These are phyloP conservation scores for Coprinopsis marcescibilis DNA, from an alignment of 768 basidiomycete species.

Conservation along the genomic window DNA sequence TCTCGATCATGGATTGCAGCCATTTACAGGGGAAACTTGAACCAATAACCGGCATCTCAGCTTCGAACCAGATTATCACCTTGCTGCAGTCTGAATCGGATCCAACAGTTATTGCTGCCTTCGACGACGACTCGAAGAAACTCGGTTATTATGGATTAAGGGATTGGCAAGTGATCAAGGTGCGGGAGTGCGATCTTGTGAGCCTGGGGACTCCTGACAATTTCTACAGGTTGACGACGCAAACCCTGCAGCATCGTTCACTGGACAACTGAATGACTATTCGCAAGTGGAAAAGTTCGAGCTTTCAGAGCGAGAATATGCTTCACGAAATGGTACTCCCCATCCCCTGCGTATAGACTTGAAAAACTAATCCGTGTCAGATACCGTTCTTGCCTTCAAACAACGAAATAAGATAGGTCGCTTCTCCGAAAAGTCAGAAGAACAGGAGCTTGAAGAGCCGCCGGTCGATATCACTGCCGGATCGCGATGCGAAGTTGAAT, in stretches of 20 bases:
- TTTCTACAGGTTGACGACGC: conserved; percentile 58
- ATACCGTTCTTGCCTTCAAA: conserved; percentile 87
- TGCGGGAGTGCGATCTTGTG: conserved; percentile 25
- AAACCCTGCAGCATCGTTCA: conserved; percentile 69
- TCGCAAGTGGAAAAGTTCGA: conserved; percentile 92
- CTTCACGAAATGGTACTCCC: conserved; percentile 60
- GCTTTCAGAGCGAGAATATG: conserved; percentile 77
- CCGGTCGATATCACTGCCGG: conserved; percentile 55
- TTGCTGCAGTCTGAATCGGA: conserved; percentile 57
- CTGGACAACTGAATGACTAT: conserved; percentile 81
- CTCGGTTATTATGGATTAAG: conserved; percentile 71
- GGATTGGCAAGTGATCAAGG: conserved; percentile 80
- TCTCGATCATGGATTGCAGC: conserved; percentile 3
- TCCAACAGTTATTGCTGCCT: conserved; percentile 38
- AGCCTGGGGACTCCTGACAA: conserved; percentile 4
- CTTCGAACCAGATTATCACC: conserved; percentile 61
- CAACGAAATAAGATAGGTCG: conserved; percentile 83
- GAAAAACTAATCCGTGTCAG: conserved; percentile 33
- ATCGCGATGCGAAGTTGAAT: conserved; percentile 80
- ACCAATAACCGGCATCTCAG: conserved; percentile 85
- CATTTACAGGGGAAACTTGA: conserved; percentile 68
- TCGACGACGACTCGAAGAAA: conserved; percentile 62
- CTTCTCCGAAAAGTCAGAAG: conserved; percentile 53
- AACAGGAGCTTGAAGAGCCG: conserved; percentile 14
- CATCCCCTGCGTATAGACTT: background rate